These are phyloP conservation scores for Actinomortierella wolfii DNA, from an alignment of 371 early-diverging fungal species.

Conservation along the genomic window DNA sequence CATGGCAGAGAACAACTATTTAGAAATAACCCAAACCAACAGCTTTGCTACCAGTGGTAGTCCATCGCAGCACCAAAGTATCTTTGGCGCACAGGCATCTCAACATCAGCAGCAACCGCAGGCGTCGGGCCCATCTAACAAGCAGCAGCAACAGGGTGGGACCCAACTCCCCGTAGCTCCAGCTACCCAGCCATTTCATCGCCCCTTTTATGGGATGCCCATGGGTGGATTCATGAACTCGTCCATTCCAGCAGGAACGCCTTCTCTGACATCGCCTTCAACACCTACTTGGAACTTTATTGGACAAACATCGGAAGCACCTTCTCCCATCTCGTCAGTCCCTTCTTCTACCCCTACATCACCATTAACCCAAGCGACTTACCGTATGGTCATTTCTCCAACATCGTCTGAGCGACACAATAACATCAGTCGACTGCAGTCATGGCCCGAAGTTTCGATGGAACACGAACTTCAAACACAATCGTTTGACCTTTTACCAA, in stretches of 20 bases:
- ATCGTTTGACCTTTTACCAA: no score
- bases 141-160: constrained; percentile 17
- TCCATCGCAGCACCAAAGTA: constrained; percentile 9
- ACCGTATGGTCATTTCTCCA: constrained; percentile 31
- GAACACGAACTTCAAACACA: no score
- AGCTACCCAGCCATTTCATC: neutral
- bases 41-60: constrained; percentile 20
- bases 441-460: constrained; percentile 27
- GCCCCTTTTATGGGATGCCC: constrained; percentile 42
- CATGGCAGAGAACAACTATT: constrained; percentile 13
- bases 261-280: neutral
- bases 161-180: constrained; percentile 6
- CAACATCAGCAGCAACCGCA: constrained; percentile 4
- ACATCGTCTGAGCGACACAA: constrained; percentile 20
- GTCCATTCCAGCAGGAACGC: constrained; percentile 17
- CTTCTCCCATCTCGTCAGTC: neutral
- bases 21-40: constrained; percentile 21
- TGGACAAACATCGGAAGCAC: neutral
- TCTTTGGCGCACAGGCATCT: constrained; percentile 3
- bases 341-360: constrained; percentile 25
- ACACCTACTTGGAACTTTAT: neutral
- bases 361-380: constrained; percentile 16
- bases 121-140: no score
- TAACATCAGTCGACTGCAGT: constrained; percentile 23
- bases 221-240: constrained; percentile 45